A percentile compares a stretch with the other conserved stretches of the same genome.
These are phyloP conservation scores for Fusarium verrucosum DNA, from an alignment of 2,329 filamentous ascomycete genomes.

Conservation along the genomic window DNA sequence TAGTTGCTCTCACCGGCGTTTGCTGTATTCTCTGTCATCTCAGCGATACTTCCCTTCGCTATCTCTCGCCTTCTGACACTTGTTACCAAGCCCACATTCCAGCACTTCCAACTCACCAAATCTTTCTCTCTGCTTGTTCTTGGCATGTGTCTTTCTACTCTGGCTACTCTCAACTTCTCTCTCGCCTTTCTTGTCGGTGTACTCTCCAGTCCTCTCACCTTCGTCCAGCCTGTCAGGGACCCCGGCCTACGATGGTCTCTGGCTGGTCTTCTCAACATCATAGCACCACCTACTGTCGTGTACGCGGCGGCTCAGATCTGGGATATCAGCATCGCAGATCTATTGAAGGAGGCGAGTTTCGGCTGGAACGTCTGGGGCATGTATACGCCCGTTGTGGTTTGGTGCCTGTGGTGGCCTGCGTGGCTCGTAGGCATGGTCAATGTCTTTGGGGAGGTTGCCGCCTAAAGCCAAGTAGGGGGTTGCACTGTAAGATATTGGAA, in stretches of 20 bases:
- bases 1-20: slow-evolving; percentile 71
- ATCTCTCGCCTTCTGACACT: slow-evolving; percentile 65
- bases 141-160: slow-evolving; percentile 88
- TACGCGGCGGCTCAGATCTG: slow-evolving; percentile 57
- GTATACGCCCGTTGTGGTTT: slow-evolving; percentile 89
- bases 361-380: slow-evolving; percentile 90
- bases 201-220: slow-evolving; percentile 80
- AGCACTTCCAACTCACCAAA: slow-evolving; percentile 82
- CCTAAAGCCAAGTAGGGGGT: slow-evolving; percentile 7
- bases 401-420: slow-evolving; percentile 95
- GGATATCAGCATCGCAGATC: slow-evolving; percentile 58
- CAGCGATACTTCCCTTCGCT: slow-evolving; percentile 64
- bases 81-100: slow-evolving; percentile 64
- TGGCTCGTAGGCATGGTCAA: slow-evolving; percentile 76
- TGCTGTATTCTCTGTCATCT: slow-evolving; percentile 63
- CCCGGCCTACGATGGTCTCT: slow-evolving; percentile 54
- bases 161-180: slow-evolving; percentile 96
- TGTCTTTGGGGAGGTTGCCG: slow-evolving; percentile 55
- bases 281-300: slow-evolving; percentile 69
- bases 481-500: not conserved
- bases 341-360: slow-evolving; percentile 79
- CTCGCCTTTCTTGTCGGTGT: slow-evolving; percentile 87
- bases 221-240: slow-evolving; percentile 63
- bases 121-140: slow-evolving; percentile 92
- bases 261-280: slow-evolving; percentile 62